Conservation (phyloP, 2,329 filamentous ascomycete genomes). For the Bertia moriformis region DNA sequence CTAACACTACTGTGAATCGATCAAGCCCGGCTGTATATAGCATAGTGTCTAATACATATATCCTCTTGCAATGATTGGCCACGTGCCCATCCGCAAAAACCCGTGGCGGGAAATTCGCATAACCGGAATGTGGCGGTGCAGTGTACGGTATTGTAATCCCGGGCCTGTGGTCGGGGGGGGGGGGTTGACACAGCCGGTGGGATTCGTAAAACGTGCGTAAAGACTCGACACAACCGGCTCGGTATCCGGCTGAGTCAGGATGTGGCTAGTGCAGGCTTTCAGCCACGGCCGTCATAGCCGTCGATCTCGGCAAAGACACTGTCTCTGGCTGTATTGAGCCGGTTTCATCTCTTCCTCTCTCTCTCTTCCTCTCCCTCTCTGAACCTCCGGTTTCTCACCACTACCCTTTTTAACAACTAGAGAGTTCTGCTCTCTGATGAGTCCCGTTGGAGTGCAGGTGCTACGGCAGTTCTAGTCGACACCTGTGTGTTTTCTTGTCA, state of each 20-base stretch:
- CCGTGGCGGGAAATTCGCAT: background rate
- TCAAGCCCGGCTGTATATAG: too few relatives aligned
- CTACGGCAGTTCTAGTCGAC: constrained; percentile 22
- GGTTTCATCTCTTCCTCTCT: constrained; percentile 5
- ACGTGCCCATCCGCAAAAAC: background rate
- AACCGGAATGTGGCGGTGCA: background rate
- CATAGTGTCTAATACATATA: too few relatives aligned
- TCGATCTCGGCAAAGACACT: background rate
- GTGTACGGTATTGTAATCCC: background rate
- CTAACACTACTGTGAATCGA: too few relatives aligned
- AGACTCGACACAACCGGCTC: too few relatives aligned
- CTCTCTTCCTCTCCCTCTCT: background rate
- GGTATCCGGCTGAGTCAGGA: background rate
- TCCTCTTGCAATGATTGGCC: background rate
- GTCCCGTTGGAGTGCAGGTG: constrained; percentile 18
- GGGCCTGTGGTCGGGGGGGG: too few relatives aligned
- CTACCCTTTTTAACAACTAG: constrained; percentile 7
- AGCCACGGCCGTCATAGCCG: background rate
- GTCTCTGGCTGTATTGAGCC: too few relatives aligned
- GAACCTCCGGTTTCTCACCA: constrained; percentile 3
- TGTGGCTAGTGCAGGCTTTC: too few relatives aligned
- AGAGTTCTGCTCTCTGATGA: constrained; percentile 21
- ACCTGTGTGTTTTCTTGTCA: constrained; percentile 13
- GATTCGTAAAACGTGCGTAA: too few relatives aligned
- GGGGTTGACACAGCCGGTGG: too few relatives aligned